Evolutionary conservation across 805 yeast species (phyloP).

Genomic region (Metschnikowia continentalis): DNA sequence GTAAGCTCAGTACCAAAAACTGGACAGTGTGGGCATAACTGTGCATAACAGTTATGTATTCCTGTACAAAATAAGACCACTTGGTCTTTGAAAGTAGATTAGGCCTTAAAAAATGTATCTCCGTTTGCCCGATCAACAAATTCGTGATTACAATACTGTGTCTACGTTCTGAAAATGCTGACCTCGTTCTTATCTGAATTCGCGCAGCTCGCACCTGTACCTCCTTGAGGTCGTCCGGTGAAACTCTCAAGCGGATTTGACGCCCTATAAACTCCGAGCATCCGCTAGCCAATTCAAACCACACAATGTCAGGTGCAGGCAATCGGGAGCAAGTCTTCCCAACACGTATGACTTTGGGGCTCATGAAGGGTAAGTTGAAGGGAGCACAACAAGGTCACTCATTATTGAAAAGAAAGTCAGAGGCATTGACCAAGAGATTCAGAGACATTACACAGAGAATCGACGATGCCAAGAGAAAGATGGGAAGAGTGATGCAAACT

Average conservation of each 20-base stretch:
- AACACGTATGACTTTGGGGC: constrained; percentile 93
- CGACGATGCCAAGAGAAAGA: constrained; percentile 91
- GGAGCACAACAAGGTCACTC: constrained; percentile 98
- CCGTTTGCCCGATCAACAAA: neutral
- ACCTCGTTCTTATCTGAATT: neutral
- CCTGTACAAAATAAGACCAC: no score
- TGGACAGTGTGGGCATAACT: neutral
- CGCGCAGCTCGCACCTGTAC: constrained; percentile 7
- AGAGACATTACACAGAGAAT: constrained; percentile 92
- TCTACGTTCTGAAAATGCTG: neutral
- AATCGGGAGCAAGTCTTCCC: constrained; percentile 95
- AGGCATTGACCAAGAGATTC: constrained; percentile 92
- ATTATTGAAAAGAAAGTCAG: constrained; percentile 88
- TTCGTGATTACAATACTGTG: neutral
- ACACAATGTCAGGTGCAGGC: constrained; percentile 59
- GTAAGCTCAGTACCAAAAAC: neutral
- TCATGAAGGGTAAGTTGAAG: constrained; percentile 92
- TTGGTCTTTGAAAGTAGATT: no score
- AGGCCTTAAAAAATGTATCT: neutral
- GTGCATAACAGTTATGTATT: no score
- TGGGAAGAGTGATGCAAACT: constrained; percentile 98
- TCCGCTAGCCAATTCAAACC: neutral
- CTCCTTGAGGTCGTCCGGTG: constrained; percentile 8
- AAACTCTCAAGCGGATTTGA: constrained; percentile 8
- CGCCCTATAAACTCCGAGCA: neutral